A percentile compares a stretch with the other conserved stretches of the same genome.
Conservation (phyloP, 2,329 filamentous ascomycete species). For the Lachnellula suecica region DNA sequence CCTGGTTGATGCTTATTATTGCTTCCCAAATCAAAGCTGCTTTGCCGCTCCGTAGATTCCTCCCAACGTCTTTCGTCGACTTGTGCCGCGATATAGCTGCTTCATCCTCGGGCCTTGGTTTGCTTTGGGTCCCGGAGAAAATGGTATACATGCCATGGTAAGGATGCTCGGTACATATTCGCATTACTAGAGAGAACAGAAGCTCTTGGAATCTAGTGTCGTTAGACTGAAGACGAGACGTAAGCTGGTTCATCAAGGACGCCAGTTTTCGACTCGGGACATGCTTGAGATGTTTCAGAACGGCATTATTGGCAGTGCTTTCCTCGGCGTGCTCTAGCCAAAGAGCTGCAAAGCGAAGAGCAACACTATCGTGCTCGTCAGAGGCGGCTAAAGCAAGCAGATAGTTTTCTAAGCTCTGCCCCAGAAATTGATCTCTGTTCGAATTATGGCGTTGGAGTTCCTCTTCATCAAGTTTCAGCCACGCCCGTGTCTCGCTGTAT, state of each 20-base stretch:
- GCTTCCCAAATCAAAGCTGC: conserved; percentile 63
- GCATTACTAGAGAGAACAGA: conserved; percentile 70
- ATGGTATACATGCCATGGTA: conserved; percentile 98
- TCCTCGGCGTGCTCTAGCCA: conserved; percentile 90
- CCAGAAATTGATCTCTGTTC: conserved; percentile 79
- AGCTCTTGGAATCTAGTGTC: conserved; percentile 72
- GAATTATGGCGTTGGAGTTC: conserved; percentile 79
- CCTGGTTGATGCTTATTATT: conserved; percentile 72
- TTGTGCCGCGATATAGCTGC: conserved; percentile 70
- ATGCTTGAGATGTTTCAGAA: conserved; percentile 64
- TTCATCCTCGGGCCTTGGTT: conserved; percentile 69
- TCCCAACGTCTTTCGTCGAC: conserved; percentile 68
- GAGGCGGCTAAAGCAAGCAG: conserved; percentile 80
- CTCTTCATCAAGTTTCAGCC: conserved; percentile 85
- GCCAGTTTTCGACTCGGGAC: conserved; percentile 94
- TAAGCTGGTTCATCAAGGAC: conserved; percentile 89
- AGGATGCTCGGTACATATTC: conserved; percentile 89
- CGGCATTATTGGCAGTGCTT: conserved; percentile 73
- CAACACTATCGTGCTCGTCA: conserved; percentile 85
- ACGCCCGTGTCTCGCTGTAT: conserved; percentile 73
- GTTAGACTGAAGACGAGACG: conserved; percentile 81
- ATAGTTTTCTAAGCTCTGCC: conserved; percentile 90
- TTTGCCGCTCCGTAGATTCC: conserved; percentile 52
- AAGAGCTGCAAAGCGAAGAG: conserved; percentile 86
- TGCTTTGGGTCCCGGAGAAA: conserved; percentile 75